Evolutionary conservation across 1,284 basidiomycete genomes (phyloP).

Genomic region (Moesziomyces sp.): DNA sequence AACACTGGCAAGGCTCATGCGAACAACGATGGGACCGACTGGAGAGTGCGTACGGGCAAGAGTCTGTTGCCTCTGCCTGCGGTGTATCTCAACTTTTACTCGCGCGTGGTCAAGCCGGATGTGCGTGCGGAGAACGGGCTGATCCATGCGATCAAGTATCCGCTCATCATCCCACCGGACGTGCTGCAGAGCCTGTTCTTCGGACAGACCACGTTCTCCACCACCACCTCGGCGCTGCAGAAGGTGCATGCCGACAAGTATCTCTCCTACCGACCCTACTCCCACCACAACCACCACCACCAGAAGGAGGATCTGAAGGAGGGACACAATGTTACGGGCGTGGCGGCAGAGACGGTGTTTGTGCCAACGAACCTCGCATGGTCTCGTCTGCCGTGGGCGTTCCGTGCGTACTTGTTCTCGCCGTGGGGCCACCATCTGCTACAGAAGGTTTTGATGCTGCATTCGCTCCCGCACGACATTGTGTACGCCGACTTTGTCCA

Average conservation of each 20-base stretch:
- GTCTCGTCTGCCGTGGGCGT: conserved; percentile 72
- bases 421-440: conserved; percentile 74
- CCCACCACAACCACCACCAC: conserved; percentile 71
- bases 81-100: conserved; percentile 74
- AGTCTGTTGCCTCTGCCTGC: conserved; percentile 68
- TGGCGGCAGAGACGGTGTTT: conserved; percentile 74
- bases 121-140: conserved; percentile 74
- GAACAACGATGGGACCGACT: conserved; percentile 71
- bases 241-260: conserved; percentile 33
- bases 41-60: conserved; percentile 74
- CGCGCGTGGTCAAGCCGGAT: conserved; percentile 70
- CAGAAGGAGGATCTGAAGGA: conserved; percentile 65
- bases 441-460: conserved; percentile 76
- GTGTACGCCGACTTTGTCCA: conserved; percentile 73
- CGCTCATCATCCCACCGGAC: conserved; percentile 75
- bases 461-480: conserved; percentile 74
- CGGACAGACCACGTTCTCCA: conserved; percentile 72
- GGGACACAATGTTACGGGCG: conserved; percentile 69
- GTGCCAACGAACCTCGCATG: conserved; percentile 77
- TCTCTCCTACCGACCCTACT: conserved; percentile 69
- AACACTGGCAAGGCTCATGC: conserved; percentile 42
- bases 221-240: conserved; percentile 68
- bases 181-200: conserved; percentile 75
- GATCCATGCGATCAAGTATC: conserved; percentile 75
- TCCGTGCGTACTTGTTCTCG: conserved; percentile 77